Base-by-base conservation (phyloP, 306 rosid genomes). In the Abrus pulchellus region DNA sequence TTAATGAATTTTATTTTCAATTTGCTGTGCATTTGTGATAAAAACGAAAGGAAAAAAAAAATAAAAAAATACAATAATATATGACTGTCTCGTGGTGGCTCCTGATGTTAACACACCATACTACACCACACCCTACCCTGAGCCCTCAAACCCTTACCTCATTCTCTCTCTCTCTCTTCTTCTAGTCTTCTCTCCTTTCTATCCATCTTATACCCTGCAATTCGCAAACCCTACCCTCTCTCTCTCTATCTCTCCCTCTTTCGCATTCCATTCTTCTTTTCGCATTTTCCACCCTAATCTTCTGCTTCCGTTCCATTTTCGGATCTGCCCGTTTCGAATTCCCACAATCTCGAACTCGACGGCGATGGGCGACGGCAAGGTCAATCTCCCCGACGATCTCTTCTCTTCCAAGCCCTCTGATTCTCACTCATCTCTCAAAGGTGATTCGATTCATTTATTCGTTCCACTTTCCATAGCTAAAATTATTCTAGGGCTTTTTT, bases 351-450 rank as follows among this genome's bases (percentile, higher is more conserved):
- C 67, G 65, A 36, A 63, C 85, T 80, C 83, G 60, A 61, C 66
- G n/a, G 32, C 80, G 33, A 89, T 84, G 91, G 80, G 86, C 66
- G 88, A 84, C 79, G 87, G 83, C 70, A 85, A 87, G 73, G 62
- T 85, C 78, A 85, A 85, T 87, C 90, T 90, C 36, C 91, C 92
- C 13, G 89, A 88, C 74, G 94, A 88, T 87, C 90, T 86, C 83
- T 86, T 82, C 59, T 78, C 85, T 33, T 82, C 92, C 64, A 87
- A 79, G 70, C 47, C 57, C 40, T 55, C 84, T 9, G 95, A 89
- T 78, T 82, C 78, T 8, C 77, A 75, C 81, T 72, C 79, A 70
- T 56, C 82, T 67, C 49, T 65, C 86, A 83, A 87, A 81, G 86
- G 94, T 90, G 76, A 57, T 45, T 69, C 20, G 52, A 79, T 67